Evolutionary conservation across 768 basidiomycete species (phyloP).

Genomic region (Lentinula sp.): DNA sequence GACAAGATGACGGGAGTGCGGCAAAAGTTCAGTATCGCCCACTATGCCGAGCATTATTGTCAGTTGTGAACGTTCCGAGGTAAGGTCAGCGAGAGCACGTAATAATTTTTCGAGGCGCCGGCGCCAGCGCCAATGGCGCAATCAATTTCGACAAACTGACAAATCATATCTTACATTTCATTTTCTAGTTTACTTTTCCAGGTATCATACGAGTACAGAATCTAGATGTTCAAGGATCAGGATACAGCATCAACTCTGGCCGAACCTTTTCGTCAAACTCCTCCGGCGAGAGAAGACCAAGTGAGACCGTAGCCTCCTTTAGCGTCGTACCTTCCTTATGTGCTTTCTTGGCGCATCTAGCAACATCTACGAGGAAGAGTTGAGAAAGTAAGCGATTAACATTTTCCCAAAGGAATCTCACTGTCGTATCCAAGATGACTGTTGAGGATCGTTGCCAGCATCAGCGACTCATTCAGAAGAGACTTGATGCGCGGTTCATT

Average conservation of each 20-base stretch:
- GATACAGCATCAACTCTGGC: constrained; percentile 86
- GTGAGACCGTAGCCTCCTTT: constrained; percentile 87
- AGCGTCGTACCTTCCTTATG: constrained; percentile 96
- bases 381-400: not conserved
- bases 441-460: constrained; percentile 98
- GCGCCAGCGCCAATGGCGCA: not conserved
- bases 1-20: constrained; percentile 2
- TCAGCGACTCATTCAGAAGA: constrained; percentile 90
- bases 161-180: no score
- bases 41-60: not conserved
- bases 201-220: not conserved
- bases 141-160: not conserved
- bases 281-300: constrained; percentile 81
- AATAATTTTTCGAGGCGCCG: not conserved
- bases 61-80: not conserved
- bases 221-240: constrained; percentile 22
- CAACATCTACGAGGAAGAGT: constrained; percentile 62
- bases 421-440: constrained; percentile 95
- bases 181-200: not conserved
- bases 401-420: constrained; percentile 34
- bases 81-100: not conserved
- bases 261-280: constrained; percentile 94
- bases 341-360: constrained; percentile 99
- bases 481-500: constrained; percentile 91
- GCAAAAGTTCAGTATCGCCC: not conserved